phyloP scores from a whole-genome alignment of 352 stramenopile genomes.

The Globisporangium radiosum region DNA sequence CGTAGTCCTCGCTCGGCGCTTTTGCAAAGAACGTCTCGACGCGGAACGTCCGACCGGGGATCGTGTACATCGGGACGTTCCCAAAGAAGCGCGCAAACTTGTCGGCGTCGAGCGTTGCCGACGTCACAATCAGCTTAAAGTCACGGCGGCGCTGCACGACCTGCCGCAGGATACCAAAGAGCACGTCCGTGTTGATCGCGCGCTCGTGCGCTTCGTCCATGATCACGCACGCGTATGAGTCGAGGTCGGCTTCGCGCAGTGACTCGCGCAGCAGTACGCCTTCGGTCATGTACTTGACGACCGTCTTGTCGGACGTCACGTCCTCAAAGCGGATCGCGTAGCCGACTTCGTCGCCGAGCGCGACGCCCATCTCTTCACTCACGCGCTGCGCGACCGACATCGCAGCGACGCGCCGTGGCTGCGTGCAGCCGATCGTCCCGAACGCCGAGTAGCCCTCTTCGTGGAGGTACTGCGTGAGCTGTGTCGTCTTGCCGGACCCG shows the following conservation, averaged over 20 bases:
- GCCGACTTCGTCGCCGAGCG: conserved; percentile 87
- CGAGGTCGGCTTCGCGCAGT: conserved; percentile 80
- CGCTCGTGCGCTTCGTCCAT: conserved; percentile 95
- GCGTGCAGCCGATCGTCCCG: conserved; percentile 94
- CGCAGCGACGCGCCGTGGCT: conserved; percentile 97
- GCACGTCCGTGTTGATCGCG: conserved; percentile 91
- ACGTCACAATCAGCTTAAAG: conserved; percentile 91
- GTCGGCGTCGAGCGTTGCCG: conserved; percentile 96
- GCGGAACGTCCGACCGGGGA: conserved; percentile 88
- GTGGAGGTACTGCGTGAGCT: conserved; percentile 94
- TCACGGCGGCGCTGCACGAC: conserved; percentile 85
- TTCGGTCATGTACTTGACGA: conserved; percentile 97
- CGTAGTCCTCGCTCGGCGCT: conserved; percentile 95
- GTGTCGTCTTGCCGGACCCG: conserved; percentile 96
- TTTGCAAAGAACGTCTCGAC: conserved; percentile 89
- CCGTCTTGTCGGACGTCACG: conserved; percentile 90
- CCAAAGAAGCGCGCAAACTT: conserved; percentile 98
- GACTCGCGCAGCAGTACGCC: conserved; percentile 91
- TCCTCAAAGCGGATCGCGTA: conserved; percentile 96
- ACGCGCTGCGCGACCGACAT: conserved; percentile 99
- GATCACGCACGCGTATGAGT: conserved; percentile 87
- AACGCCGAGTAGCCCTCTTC: conserved; percentile 89
- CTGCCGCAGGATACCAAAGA: conserved; percentile 92
- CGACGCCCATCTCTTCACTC: conserved; percentile 95
- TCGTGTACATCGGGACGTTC: conserved; percentile 95